phyloP scores from a whole-genome alignment of 2,329 filamentous ascomycete genomes.

The Meredithiella fracta region DNA sequence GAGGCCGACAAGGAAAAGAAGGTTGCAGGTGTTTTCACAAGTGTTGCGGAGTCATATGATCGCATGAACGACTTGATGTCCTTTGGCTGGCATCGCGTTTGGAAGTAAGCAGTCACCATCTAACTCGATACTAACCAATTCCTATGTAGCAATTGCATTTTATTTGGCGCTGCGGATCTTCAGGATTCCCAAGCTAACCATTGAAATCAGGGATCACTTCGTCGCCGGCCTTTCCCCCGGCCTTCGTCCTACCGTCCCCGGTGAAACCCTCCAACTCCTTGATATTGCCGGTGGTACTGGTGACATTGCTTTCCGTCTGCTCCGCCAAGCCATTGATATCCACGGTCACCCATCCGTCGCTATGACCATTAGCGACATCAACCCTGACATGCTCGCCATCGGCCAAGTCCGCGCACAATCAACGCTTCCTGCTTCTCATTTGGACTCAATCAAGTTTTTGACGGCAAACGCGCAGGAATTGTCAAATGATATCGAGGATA shows the following conservation, averaged over 20 bases:
- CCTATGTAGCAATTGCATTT: too few species aligned
- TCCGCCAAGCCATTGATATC: slow-evolving; percentile 68
- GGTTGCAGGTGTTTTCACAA: slow-evolving; percentile 85
- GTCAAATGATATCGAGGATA: slow-evolving; percentile 41
- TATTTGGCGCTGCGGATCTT: too few species aligned
- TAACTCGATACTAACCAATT: neutral
- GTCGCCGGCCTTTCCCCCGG: slow-evolving; percentile 82
- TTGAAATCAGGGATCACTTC: slow-evolving; percentile 59
- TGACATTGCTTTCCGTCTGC: slow-evolving; percentile 92
- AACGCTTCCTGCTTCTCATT: slow-evolving; percentile 35
- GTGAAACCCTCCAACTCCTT: slow-evolving; percentile 54
- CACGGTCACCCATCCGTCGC: slow-evolving; percentile 60
- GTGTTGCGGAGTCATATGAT: slow-evolving; percentile 86
- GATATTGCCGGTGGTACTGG: slow-evolving; percentile 95
- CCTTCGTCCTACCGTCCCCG: slow-evolving; percentile 29
- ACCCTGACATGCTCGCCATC: slow-evolving; percentile 82
- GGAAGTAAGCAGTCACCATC: slow-evolving; percentile 45
- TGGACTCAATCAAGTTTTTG: slow-evolving; percentile 51
- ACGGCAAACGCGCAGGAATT: slow-evolving; percentile 81
- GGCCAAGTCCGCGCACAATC: slow-evolving; percentile 60
- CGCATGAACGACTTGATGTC: slow-evolving; percentile 99
- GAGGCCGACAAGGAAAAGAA: slow-evolving; percentile 55
- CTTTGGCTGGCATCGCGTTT: slow-evolving; percentile 85
- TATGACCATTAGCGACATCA: slow-evolving; percentile 92
- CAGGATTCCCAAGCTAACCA: neutral